Conservation (phyloP, 495 filamentous ascomycete species). For the Penicillium cosmopolitanum region DNA sequence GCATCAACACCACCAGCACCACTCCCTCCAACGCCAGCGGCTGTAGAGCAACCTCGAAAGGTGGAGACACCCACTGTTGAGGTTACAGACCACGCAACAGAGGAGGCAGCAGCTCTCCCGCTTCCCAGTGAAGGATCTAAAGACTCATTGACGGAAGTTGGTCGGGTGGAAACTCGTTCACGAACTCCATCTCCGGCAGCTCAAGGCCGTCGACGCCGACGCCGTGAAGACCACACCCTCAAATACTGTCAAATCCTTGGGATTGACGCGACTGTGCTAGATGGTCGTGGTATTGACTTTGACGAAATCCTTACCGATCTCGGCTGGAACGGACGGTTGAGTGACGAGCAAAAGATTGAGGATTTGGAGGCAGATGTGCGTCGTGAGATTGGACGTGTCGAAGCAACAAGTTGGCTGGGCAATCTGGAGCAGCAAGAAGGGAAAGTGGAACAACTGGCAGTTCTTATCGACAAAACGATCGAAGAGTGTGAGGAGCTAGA, state of each 20-base stretch:
- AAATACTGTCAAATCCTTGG: constrained; percentile 80
- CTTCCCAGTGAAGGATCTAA: constrained; percentile 38
- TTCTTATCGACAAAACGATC: constrained; percentile 83
- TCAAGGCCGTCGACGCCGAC: constrained; percentile 57
- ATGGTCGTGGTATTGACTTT: constrained; percentile 70
- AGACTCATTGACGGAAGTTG: constrained; percentile 36
- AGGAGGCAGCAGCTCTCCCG: constrained; percentile 33
- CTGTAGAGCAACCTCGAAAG: constrained; percentile 7
- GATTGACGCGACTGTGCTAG: constrained; percentile 70
- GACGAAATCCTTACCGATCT: constrained; percentile 83
- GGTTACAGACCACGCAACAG: constrained; percentile 36
- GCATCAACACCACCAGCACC: constrained; percentile 13
- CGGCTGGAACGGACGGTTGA: constrained; percentile 81
- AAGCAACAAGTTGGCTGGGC: constrained; percentile 90
- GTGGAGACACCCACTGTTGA: constrained; percentile 45
- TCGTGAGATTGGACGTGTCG: constrained; percentile 83
- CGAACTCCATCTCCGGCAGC: constrained; percentile 45
- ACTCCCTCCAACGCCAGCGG: constrained; percentile 5
- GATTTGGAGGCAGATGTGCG: constrained; percentile 81
- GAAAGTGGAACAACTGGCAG: constrained; percentile 78
- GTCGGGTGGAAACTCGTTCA: constrained; percentile 31
- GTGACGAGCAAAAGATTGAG: constrained; percentile 73
- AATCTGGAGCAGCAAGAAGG: constrained; percentile 89
- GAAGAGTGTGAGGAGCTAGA: constrained; percentile 95
- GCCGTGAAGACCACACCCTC: constrained; percentile 71